These are phyloP conservation scores for Debaryomyces nepalensis DNA, from an alignment of 1,139 yeast species.

Conservation along the genomic window DNA sequence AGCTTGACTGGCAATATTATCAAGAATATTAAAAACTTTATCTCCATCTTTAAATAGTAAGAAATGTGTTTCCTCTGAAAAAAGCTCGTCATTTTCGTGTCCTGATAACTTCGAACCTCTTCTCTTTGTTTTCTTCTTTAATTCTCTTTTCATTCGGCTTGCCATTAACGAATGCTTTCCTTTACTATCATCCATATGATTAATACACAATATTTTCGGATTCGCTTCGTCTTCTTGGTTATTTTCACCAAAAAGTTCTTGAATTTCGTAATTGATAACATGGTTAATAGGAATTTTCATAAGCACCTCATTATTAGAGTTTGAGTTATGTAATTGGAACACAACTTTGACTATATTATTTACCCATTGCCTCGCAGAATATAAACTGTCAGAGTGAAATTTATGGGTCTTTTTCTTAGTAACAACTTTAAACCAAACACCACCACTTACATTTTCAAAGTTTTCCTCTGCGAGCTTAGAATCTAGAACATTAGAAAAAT, in stretches of 20 bases:
- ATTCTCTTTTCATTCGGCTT: constrained; percentile 12
- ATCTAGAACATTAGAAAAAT: constrained; percentile 28
- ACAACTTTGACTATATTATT: constrained; percentile 74
- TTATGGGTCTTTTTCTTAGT: constrained; percentile 64
- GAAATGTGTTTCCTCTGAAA: constrained; percentile 34
- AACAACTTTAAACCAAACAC: constrained; percentile 58
- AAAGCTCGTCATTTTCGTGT: constrained; percentile 66
- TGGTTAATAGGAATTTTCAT: constrained; percentile 76
- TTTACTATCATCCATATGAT: constrained; percentile 22
- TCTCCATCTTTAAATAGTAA: constrained; percentile 58
- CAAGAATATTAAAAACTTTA: constrained; percentile 30
- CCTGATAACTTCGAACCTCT: constrained; percentile 32
- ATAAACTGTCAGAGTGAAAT: constrained; percentile 74
- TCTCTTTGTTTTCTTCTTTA: constrained; percentile 17
- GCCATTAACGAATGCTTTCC: constrained; percentile 4
- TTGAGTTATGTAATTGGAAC: constrained; percentile 64
- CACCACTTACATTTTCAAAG: constrained; percentile 31
- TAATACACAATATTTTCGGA: constrained; percentile 31
- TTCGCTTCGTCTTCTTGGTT: constrained; percentile 18
- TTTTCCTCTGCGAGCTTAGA: constrained; percentile 30
- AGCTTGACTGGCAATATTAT: constrained; percentile 25
- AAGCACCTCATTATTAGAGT: constrained; percentile 72
- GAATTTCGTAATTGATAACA: constrained; percentile 61
- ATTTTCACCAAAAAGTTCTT: constrained; percentile 21
- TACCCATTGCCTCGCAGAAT: constrained; percentile 81